Evolutionary conservation across 352 stramenopile species (phyloP).

Genomic region (Elongisporangium senticosum): DNA sequence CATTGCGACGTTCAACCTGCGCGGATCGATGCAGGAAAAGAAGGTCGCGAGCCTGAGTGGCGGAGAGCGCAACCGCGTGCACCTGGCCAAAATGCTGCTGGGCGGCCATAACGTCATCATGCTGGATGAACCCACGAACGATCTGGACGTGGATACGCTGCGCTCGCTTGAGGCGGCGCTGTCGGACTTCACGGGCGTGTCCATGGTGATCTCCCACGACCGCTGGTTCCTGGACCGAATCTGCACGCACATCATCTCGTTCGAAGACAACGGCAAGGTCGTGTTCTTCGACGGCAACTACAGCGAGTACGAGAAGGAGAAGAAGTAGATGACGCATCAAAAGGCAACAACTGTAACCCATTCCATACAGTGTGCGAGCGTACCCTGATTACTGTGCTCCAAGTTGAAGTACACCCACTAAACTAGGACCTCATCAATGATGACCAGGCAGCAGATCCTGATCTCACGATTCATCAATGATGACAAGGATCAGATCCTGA

Average conservation of each 20-base stretch:
- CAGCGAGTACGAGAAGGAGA: slow-evolving; percentile 79
- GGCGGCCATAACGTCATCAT: slow-evolving; percentile 84
- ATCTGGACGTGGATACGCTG: slow-evolving; percentile 82
- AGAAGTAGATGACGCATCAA: slow-evolving; percentile 21
- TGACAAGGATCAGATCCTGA: no score
- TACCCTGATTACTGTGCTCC: neutral
- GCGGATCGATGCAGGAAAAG: slow-evolving; percentile 83
- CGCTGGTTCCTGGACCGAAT: slow-evolving; percentile 94
- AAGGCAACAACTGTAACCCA: neutral
- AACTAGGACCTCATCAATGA: neutral
- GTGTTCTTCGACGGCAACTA: slow-evolving; percentile 87
- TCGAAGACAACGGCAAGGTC: slow-evolving; percentile 66
- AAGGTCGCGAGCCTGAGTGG: slow-evolving; percentile 70
- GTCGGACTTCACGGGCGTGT: slow-evolving; percentile 85
- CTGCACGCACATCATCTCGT: slow-evolving; percentile 84
- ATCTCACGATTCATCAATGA: no score
- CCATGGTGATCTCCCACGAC: slow-evolving; percentile 95
- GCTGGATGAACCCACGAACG: slow-evolving; percentile 86
- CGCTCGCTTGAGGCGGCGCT: slow-evolving; percentile 87
- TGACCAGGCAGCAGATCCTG: neutral
- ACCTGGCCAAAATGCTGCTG: slow-evolving; percentile 82
- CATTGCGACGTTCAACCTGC: slow-evolving; percentile 84
- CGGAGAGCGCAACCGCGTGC: slow-evolving; percentile 81
- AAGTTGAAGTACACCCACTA: slow-evolving; percentile 1
- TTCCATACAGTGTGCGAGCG: neutral